Conservation (phyloP, 371 early-diverging fungal genomes). For the Nematocida parisii region DNA sequence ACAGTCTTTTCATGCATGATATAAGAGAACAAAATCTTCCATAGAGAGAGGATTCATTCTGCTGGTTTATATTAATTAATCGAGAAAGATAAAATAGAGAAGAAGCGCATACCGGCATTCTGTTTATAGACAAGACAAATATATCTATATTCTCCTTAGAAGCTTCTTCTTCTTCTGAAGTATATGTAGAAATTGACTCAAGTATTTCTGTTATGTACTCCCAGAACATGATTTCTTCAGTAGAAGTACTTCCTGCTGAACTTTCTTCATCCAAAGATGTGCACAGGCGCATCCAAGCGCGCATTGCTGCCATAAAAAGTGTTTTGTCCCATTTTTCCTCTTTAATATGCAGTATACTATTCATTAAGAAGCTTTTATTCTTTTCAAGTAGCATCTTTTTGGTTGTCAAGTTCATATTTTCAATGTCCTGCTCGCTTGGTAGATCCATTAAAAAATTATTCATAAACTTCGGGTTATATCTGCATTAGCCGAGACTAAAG, state of each 20-base stretch:
- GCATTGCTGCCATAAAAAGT: background rate
- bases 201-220: conserved; percentile 1
- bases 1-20: background rate
- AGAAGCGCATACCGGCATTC: background rate
- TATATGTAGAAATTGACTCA: conserved; percentile 1
- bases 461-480: too few relatives aligned
- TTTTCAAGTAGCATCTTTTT: conserved; percentile 23
- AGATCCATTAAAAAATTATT: conserved; percentile 16
- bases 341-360: background rate
- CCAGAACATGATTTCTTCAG: background rate
- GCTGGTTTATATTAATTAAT: background rate
- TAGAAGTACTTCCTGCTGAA: background rate
- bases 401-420: background rate
- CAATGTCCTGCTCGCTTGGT: background rate
- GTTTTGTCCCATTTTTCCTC: background rate
- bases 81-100: conserved; percentile 1
- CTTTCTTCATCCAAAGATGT: background rate
- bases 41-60: background rate
- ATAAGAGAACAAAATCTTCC: background rate
- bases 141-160: background rate
- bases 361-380: conserved; percentile 1
- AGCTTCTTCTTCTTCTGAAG: background rate
- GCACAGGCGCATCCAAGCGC: background rate
- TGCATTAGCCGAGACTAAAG: too few relatives aligned
- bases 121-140: background rate